Evolutionary conservation across 179 eudicot species (phyloP), one percentile per base, ranked within the genome.

Genomic region (Gypsophila paniculata): DNA sequence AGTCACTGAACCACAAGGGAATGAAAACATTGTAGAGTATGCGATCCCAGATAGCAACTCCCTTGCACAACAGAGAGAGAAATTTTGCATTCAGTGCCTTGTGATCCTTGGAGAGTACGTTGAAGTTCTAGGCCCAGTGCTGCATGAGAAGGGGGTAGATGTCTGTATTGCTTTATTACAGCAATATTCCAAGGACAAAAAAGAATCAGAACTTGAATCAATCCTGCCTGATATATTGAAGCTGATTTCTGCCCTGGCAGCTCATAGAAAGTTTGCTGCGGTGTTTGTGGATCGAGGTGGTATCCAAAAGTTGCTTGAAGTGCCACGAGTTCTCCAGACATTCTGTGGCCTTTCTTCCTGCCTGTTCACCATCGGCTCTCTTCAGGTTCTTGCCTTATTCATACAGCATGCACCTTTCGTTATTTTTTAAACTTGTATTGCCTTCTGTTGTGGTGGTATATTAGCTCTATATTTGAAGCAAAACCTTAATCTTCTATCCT

Each of bases 61-160:
- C 25, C 88, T 95, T 70, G 88, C 88, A 54, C 86, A 86, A 44
- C 85, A 86, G 36, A 83, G 93, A 74, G 99, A 92, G 75, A 92
- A 87, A 74, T 95, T 85, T 69, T 90, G 91, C 80, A 92, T 90
- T 62, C 96, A 95, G 79, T 84, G 99, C 82, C 93, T 95, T 73
- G 89, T 81, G 78, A 80, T 82, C 61, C 82, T 92, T 63, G 99
- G 99, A 67, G 98, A 95, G 83, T 95, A 95, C 78, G 91, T 90
- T 77, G 99, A 95, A 82, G 98, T 89, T 84, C 85, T 95, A 71
- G 96, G 95, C 25, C 98, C 96, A 79, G 93, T 95, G 72, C 78
- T 92, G 79, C 96, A 89, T 74, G 99, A 95, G 79, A 95, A 86
- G 79, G 99, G 99, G 55, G 95, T 95, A 64, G 99, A 95, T 72